Percentiles rank a stretch among this genome's conserved stretches.
phyloP scores from a whole-genome alignment of 768 basidiomycete genomes.

The Guyanaporus albipodus region DNA sequence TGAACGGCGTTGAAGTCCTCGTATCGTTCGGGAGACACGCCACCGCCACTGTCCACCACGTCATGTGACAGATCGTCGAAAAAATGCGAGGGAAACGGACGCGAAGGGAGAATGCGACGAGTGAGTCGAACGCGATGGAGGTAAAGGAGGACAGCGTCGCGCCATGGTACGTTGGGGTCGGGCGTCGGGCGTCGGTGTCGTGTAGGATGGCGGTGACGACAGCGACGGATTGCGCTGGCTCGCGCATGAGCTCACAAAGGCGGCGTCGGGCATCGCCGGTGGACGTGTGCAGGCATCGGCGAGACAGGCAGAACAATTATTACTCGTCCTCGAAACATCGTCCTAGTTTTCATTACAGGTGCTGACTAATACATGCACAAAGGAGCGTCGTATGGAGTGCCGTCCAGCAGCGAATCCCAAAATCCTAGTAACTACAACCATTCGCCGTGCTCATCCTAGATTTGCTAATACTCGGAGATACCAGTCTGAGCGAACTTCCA shows the following conservation, averaged over 20 bases:
- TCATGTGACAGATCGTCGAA: too few species aligned
- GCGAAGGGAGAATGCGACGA: constrained; percentile 86
- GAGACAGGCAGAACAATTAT: not conserved
- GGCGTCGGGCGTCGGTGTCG: constrained; percentile 18
- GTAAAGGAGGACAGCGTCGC: constrained; percentile 93
- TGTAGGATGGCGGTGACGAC: constrained; percentile 72
- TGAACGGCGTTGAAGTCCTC: too few species aligned
- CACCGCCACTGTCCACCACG: too few species aligned
- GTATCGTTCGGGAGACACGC: too few species aligned
- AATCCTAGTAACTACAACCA: constrained; percentile 10
- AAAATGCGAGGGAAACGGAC: constrained; percentile 47
- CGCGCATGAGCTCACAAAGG: constrained; percentile 61
- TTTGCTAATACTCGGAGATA: constrained; percentile 16
- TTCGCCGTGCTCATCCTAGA: constrained; percentile 2
- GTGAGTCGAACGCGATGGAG: constrained; percentile 85
- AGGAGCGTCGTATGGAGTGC: constrained; percentile 6
- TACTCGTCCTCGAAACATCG: too few species aligned
- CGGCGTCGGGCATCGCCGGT: constrained; percentile 13
- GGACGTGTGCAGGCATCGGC: constrained; percentile 4
- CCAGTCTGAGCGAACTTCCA: constrained; percentile 18
- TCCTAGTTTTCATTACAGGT: too few species aligned
- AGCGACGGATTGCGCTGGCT: constrained; percentile 81
- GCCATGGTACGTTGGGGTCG: constrained; percentile 57
- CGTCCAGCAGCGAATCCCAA: constrained; percentile 17
- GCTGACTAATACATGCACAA: not conserved